Percentiles rank a stretch among this genome's conserved stretches.
Conservation (phyloP, 805 yeast species). For the Saccharomycopsis sp. region DNA sequence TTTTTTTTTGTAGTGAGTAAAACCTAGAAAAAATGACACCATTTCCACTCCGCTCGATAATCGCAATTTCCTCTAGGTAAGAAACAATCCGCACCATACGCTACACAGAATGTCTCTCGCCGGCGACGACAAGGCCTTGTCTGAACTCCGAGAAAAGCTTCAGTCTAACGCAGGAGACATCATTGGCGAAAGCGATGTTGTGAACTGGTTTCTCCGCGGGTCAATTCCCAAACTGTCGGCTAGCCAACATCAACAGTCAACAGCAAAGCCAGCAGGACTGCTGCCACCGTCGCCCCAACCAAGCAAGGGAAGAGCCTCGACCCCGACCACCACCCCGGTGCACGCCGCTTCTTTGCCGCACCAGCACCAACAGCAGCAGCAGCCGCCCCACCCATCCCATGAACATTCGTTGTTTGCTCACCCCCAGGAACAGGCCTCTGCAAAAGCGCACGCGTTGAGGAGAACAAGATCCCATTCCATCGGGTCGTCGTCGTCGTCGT, state of each 20-base stretch:
- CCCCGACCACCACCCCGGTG: not conserved
- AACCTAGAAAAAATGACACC: no score
- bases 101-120: no score
- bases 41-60: no score
- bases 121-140: conserved; percentile 6
- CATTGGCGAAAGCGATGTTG: conserved; percentile 33
- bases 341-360: not conserved
- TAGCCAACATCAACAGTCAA: not conserved
- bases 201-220: conserved; percentile 44
- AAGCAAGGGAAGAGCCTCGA: not conserved
- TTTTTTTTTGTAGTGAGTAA: no score
- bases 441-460: no score
- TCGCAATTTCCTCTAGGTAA: no score
- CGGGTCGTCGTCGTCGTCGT: not conserved
- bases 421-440: no score
- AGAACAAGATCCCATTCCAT: conserved; percentile 12
- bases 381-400: no score
- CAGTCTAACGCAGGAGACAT: conserved; percentile 12
- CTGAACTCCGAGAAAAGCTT: conserved; percentile 11
- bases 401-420: no score
- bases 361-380: not conserved
- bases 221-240: conserved; percentile 8
- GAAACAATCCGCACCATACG: no score
- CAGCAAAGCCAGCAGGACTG: not conserved
- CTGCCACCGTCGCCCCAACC: not conserved